Conservation (phyloP, 345 rosid species). For the Raphanus raphanistrum region DNA sequence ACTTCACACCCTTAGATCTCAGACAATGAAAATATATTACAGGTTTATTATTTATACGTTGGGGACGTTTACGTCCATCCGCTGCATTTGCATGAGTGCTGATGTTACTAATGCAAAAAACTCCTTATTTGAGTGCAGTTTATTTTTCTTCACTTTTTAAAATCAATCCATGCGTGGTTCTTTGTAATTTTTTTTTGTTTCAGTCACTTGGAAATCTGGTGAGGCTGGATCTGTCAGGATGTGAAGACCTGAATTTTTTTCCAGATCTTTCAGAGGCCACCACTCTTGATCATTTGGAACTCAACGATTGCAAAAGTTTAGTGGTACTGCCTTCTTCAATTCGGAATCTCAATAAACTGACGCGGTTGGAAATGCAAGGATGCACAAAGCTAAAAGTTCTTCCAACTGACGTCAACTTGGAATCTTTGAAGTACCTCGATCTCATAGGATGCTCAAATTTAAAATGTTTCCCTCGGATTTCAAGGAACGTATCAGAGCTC, state of each 20-base stretch:
- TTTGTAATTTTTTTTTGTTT: background rate
- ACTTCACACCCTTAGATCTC: background rate
- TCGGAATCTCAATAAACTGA: background rate
- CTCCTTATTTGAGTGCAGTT: background rate
- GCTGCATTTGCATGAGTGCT: background rate
- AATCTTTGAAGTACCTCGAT: background rate
- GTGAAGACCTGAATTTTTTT: background rate
- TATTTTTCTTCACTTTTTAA: background rate
- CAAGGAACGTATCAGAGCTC: background rate
- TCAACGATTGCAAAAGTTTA: background rate
- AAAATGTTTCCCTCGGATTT: background rate
- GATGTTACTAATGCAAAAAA: background rate
- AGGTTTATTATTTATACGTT: background rate
- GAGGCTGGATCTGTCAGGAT: background rate
- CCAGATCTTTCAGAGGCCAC: constrained; percentile 9
- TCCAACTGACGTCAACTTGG: background rate
- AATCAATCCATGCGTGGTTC: background rate
- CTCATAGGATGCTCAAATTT: constrained; percentile 2
- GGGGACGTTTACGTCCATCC: background rate
- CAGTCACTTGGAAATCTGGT: background rate
- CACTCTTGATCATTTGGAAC: background rate
- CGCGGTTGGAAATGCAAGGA: constrained; percentile 6
- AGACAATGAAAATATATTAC: background rate
- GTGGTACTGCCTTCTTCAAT: constrained; percentile 4
- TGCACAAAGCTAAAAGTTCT: constrained; percentile 8